Base-by-base conservation (phyloP, 805 yeast genomes). In the Kodamaea leandrae region DNA sequence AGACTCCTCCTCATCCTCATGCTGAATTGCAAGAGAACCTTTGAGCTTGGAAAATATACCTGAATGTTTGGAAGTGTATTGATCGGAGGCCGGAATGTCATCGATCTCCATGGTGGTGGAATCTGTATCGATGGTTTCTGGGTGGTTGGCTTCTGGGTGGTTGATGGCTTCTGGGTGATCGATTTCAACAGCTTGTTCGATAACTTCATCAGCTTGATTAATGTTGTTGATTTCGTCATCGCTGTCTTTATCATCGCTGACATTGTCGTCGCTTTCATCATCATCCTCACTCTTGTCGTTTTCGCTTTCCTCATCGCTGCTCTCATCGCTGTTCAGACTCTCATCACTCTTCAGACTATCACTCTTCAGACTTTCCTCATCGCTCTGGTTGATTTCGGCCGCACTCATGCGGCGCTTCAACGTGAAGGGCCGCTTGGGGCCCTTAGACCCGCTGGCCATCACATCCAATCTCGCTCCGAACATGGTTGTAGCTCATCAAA, bases 381-480 rank as follows among this genome's bases (percentile, higher is more conserved):
- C 48, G 34, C 34, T 36, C n/a, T 28, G 29, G 9, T 21, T 20
- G 13, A 23, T 27, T 24, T 27, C 30, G 12, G 45, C 42, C 28
- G 36, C 44, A 21, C 44, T 50, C 32, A 43, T 32, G 17, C 49
- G 46, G 28, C 58, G 44, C 44, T 54, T 54, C 30, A 55, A 45
- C 32, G 41, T 37, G n/a, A 50, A 21, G 26, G 33, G 21, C 38
- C 34, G 33, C 41, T 13, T 28, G 23, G 27, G 26, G n/a, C n/a
- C n/a, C 32, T 33, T 49, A 29, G 25, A 39, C 38, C 19, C 30
- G 16, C 10, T 42, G 41, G 25, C 36, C 41, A 13, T 26, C 26
- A 34, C 29, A 27, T 39, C 43, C 51, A 76, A 82, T 56, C 87
- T 67, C 12, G 76, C 73, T 6, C 84, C 85, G 64, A 82, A 82